These are phyloP conservation scores for Cicer cuneatum DNA, from an alignment of 306 rosid species.

Conservation along the genomic window DNA sequence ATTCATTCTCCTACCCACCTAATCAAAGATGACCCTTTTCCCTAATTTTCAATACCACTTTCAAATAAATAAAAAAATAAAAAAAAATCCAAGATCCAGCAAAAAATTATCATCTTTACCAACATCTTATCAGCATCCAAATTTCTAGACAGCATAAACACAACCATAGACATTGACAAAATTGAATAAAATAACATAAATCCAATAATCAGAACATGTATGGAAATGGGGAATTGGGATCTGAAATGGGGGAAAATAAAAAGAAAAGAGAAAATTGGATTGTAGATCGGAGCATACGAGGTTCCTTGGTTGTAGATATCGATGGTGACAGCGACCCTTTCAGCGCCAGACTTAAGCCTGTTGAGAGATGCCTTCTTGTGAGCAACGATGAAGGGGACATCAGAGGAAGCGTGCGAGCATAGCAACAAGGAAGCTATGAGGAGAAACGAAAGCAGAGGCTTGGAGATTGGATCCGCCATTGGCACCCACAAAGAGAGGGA, in stretches of 20 bases:
- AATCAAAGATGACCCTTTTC: conserved; percentile 4
- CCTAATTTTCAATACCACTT: conserved; percentile 1
- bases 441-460: conserved; percentile 43
- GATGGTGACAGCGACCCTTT: conserved; percentile 84
- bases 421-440: conserved; percentile 56
- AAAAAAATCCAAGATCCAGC: conserved; percentile 22
- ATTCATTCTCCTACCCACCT: background rate
- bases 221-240: conserved; percentile 50
- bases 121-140: background rate
- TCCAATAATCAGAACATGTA: conserved; percentile 46
- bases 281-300: conserved; percentile 61
- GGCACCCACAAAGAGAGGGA: background rate
- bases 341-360: conserved; percentile 88
- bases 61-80: background rate
- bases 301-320: conserved; percentile 97
- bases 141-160: background rate
- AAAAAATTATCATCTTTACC: background rate
- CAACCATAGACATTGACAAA: background rate
- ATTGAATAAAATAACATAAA: background rate
- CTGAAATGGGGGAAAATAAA: conserved; percentile 18
- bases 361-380: conserved; percentile 96
- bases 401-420: conserved; percentile 66
- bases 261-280: conserved; percentile 27
- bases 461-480: conserved; percentile 66
- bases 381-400: conserved; percentile 84